Evolutionary conservation across 441 rosid species (phyloP).

Genomic region (Omphalea diandra): DNA sequence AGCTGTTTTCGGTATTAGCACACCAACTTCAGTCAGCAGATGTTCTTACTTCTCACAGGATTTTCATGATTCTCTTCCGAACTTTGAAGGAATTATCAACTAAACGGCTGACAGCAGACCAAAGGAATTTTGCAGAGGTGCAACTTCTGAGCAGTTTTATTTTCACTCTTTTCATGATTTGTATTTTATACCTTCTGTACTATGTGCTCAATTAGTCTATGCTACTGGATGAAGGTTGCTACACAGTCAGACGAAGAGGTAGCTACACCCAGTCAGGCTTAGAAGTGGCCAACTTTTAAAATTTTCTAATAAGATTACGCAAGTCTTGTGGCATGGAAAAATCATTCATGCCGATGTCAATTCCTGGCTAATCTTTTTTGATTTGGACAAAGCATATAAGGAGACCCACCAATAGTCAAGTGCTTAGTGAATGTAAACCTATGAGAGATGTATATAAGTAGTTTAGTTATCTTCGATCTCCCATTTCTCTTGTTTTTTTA

Average conservation of each 20-base stretch:
- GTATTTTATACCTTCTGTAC: background rate
- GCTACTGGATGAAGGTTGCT: conserved; percentile 1
- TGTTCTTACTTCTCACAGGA: conserved; percentile 83
- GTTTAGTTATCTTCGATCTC: too few species aligned
- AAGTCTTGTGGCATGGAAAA: background rate
- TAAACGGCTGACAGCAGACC: conserved; percentile 92
- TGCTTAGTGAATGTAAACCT: too few species aligned
- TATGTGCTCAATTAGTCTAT: background rate
- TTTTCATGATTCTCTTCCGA: conserved; percentile 89
- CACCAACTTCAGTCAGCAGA: conserved; percentile 86
- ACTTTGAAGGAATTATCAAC: conserved; percentile 92
- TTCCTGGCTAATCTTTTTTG: conserved; percentile 5
- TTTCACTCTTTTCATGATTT: conserved; percentile 1
- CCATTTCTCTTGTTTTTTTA: too few species aligned
- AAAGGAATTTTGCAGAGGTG: conserved; percentile 86
- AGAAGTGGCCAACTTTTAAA: background rate
- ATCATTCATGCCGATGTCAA: background rate
- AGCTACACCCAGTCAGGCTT: background rate
- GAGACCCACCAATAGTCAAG: too few species aligned
- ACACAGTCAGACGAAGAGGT: background rate
- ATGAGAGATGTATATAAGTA: too few species aligned
- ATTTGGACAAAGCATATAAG: too few species aligned
- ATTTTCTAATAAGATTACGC: background rate
- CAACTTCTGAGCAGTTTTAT: conserved; percentile 17
- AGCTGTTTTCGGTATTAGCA: conserved; percentile 80